Base-by-base conservation (phyloP, 2,329 filamentous ascomycete genomes). In the Remersonia thermophila region DNA sequence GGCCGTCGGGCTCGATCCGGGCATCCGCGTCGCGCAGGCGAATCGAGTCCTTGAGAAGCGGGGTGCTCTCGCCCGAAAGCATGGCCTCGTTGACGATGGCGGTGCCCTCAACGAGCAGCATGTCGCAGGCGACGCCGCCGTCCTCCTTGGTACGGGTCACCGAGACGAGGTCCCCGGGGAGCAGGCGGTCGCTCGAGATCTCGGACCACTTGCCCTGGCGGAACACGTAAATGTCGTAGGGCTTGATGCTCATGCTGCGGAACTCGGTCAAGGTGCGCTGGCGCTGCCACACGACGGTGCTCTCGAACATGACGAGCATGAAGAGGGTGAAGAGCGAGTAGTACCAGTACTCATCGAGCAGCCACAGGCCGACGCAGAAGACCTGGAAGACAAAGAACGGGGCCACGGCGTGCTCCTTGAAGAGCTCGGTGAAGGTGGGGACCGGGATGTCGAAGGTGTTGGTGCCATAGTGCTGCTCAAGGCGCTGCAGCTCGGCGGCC, bases 311-410 rank as follows among this genome's bases (percentile, higher is more conserved):
- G 48, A 98, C 85, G 38, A 98, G 75, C 93, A 98, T 98, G 65
- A 96, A 87, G 15, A 98, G 77, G 1, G 93, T 98, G 61, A 98
- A 98, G 14, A 98, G 74, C 43, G 91, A 96, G 65, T 98, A 98
- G 67, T 98, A 98, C 91, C 93, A 98, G 64, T 96, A 98, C 62
- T 98, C 93, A 55, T 98, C 91, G 55, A 98, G 66, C 78, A 96
- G 84, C 91, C 91, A 98, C 42, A 98, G 66, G 12, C 91, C 93
- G 40, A 98, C 91, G 51, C 93, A 98, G 67, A 98, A 98, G 43
- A 98, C 71, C 67, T 98, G 91, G 65, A 98, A 98, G 45, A 98
- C 87, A 62, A 98, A 98, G 69, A 98, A 98, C 4, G 91, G 91
- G 15, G 93, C 93, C 15, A 98, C 93, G 16, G 93, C 89, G 59